A percentile compares a stretch with the other conserved stretches of the same genome.
Evolutionary conservation across 139 green algal species (phyloP).

Genomic region (Chlorella sp.): DNA sequence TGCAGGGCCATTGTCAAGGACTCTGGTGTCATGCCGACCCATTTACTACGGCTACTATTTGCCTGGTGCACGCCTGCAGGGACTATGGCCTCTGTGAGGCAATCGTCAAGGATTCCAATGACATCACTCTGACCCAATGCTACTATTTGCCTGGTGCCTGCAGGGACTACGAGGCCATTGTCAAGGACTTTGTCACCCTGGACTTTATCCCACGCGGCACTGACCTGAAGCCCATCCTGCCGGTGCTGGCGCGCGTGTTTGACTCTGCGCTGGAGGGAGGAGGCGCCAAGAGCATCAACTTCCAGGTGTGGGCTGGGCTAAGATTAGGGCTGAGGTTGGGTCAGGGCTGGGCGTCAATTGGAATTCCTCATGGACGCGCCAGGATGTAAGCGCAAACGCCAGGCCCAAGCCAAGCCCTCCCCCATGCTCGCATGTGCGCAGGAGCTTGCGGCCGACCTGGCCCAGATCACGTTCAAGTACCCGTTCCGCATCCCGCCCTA

Average conservation of each 20-base stretch:
- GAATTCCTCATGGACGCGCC: too few species aligned
- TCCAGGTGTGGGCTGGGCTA: slow-evolving; percentile 88
- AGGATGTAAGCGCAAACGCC: too few species aligned
- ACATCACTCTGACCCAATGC: too few species aligned
- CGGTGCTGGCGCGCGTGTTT: slow-evolving; percentile 77
- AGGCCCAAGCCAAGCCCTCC: too few species aligned
- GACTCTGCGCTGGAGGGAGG: slow-evolving; percentile 77
- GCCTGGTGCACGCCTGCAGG: too few species aligned
- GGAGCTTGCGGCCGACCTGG: slow-evolving; percentile 94
- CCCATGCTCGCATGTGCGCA: too few species aligned
- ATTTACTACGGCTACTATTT: too few species aligned
- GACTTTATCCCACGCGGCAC: slow-evolving; percentile 93
- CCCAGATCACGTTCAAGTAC: slow-evolving; percentile 98
- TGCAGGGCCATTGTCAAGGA: slow-evolving; percentile 86
- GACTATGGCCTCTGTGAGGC: too few species aligned
- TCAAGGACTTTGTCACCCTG: slow-evolving; percentile 96
- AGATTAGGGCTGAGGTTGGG: too few species aligned
- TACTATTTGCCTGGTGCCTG: background rate
- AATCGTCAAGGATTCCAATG: too few species aligned
- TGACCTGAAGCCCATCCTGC: slow-evolving; percentile 91
- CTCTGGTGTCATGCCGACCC: too few species aligned
- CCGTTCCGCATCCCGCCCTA: slow-evolving; percentile 79
- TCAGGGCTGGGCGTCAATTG: too few species aligned
- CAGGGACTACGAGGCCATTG: slow-evolving; percentile 93
- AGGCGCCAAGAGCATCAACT: slow-evolving; percentile 95